These are phyloP conservation scores for Tolypocladium inflatum DNA, from an alignment of 2,329 filamentous ascomycete genomes.

Conservation along the genomic window DNA sequence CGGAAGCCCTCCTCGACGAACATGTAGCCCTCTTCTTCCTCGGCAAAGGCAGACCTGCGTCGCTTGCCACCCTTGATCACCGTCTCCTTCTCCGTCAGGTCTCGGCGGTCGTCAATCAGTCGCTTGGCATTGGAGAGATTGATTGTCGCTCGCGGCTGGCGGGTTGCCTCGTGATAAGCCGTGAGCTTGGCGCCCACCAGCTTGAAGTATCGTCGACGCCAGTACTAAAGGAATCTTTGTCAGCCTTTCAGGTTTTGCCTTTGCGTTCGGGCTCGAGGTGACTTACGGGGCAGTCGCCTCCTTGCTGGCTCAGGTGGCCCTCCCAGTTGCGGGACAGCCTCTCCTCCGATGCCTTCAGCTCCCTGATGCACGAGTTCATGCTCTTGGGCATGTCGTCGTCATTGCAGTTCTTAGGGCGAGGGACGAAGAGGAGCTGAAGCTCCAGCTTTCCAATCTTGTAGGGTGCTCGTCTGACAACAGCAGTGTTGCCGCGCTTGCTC, in stretches of 20 bases:
- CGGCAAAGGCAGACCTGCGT: constrained; percentile 89
- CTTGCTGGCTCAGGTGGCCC: constrained; percentile 88
- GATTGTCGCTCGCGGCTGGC: constrained; percentile 92
- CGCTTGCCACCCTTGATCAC: constrained; percentile 67
- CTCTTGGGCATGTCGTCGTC: constrained; percentile 99
- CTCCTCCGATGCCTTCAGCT: constrained; percentile 84
- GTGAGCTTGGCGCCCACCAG: constrained; percentile 84
- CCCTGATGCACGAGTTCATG: constrained; percentile 92
- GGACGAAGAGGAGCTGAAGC: constrained; percentile 88
- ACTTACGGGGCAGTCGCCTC: constrained; percentile 92
- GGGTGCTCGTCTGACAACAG: constrained; percentile 74
- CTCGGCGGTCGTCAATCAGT: constrained; percentile 82
- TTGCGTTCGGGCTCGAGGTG: neutral
- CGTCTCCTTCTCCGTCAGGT: constrained; percentile 76
- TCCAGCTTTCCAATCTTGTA: constrained; percentile 95
- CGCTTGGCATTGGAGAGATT: constrained; percentile 89
- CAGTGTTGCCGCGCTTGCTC: constrained; percentile 72
- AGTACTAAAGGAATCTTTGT: constrained; percentile 55
- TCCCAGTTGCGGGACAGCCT: constrained; percentile 71
- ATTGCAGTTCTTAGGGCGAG: constrained; percentile 73
- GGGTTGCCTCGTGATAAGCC: constrained; percentile 90
- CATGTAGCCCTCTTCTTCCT: constrained; percentile 99
- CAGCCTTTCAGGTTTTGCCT: constrained; percentile 17
- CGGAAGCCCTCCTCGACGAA: constrained; percentile 99
- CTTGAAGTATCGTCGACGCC: constrained; percentile 96